phyloP scores from a whole-genome alignment of 2,329 filamentous ascomycete species.

The Dactylonectria macrodidyma region DNA sequence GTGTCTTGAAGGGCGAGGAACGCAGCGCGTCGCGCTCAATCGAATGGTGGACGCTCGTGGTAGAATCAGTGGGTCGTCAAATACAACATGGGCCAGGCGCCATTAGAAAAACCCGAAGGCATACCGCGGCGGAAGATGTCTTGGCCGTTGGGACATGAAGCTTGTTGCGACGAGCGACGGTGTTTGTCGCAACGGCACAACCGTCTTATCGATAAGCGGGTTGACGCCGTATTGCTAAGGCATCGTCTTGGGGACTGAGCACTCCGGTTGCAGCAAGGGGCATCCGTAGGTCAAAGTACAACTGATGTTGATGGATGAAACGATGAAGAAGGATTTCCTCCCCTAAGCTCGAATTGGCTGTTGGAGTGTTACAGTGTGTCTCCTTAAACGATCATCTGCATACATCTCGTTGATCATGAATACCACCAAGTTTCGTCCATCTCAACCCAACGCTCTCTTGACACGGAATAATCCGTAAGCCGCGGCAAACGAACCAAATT shows the following conservation, averaged over 20 bases:
- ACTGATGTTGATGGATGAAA: not conserved
- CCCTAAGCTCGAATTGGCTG: not conserved
- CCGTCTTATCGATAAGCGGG: conserved; percentile 38
- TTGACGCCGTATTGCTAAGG: conserved; percentile 29
- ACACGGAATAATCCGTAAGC: not conserved
- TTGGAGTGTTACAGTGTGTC: not conserved
- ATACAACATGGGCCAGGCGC: conserved; percentile 4
- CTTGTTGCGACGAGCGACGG: conserved; percentile 32
- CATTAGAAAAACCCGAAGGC: conserved; percentile 10
- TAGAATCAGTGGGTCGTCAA: conserved; percentile 13
- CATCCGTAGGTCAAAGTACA: not conserved
- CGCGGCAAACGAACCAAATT: not conserved
- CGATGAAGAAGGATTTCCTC: not conserved
- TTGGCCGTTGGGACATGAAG: conserved; percentile 12
- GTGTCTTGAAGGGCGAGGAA: conserved; percentile 8
- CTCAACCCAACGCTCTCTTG: not conserved
- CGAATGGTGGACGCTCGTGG: conserved; percentile 8
- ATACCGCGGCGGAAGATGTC: conserved; percentile 12
- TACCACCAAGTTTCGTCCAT: not conserved
- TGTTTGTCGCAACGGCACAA: conserved; percentile 25
- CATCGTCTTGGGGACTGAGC: conserved; percentile 7
- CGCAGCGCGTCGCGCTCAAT: conserved; percentile 10
- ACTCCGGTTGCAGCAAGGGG: not conserved
- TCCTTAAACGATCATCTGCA: not conserved
- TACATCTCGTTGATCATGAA: not conserved